These are phyloP conservation scores for Coccomyxa sp. DNA, from an alignment of 139 green algal species.

Conservation along the genomic window DNA sequence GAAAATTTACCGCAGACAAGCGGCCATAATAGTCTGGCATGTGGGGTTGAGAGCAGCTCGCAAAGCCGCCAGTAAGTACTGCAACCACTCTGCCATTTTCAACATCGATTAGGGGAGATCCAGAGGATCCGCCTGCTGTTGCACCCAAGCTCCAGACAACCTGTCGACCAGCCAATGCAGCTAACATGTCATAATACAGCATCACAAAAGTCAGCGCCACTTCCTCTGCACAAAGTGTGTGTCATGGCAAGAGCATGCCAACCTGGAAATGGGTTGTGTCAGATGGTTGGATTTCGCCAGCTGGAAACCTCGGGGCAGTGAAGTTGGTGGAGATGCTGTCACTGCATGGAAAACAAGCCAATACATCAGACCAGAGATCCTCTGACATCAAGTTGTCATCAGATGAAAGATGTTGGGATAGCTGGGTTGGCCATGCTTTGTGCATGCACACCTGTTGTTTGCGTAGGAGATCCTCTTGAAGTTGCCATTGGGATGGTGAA, in stretches of 20 bases:
- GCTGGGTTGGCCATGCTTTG: background rate
- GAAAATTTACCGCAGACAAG: background rate
- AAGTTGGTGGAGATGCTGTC: constrained; percentile 1
- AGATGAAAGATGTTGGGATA: no score
- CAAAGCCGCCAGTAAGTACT: background rate
- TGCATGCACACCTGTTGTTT: background rate
- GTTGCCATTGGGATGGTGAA: constrained; percentile 1
- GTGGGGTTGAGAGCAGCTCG: background rate
- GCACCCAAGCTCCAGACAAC: background rate
- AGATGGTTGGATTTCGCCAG: background rate
- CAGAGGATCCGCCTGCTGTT: background rate
- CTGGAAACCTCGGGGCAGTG: background rate
- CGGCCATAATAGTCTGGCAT: background rate
- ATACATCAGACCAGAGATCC: background rate
- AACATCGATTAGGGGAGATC: background rate
- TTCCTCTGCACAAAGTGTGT: background rate
- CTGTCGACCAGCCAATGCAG: background rate
- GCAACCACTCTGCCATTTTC: background rate
- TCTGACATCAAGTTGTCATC: background rate
- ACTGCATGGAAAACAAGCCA: background rate
- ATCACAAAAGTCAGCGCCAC: background rate
- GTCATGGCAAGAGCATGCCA: background rate
- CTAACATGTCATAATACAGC: background rate
- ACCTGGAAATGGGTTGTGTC: background rate
- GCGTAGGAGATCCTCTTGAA: background rate